Evolutionary conservation across 2,329 filamentous ascomycete genomes (phyloP).

Genomic region (Neofusicoccum kwambonambiense): DNA sequence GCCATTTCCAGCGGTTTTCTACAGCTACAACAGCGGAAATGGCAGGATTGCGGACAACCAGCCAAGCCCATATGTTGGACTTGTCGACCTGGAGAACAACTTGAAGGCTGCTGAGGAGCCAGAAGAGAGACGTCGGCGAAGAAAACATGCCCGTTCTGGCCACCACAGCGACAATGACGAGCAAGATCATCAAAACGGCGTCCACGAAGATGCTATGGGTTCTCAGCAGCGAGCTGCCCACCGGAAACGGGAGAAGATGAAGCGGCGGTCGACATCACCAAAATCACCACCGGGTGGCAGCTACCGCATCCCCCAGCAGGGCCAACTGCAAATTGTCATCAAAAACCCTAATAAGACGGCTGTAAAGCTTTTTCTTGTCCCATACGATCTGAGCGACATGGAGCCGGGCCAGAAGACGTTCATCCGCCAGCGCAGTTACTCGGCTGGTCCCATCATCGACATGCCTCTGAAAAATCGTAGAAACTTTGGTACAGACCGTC

Average conservation of each 20-base stretch:
- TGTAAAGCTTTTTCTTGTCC: slow-evolving; percentile 91
- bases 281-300: slow-evolving; percentile 75
- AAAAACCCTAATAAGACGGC: slow-evolving; percentile 99
- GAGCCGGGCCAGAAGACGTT: slow-evolving; percentile 93
- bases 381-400: slow-evolving; percentile 91
- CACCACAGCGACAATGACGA: slow-evolving; percentile 32
- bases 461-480: slow-evolving; percentile 53
- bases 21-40: slow-evolving; percentile 78
- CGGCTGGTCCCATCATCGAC: slow-evolving; percentile 74
- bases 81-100: slow-evolving; percentile 85
- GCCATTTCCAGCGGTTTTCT: slow-evolving; percentile 92
- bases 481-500: slow-evolving; percentile 53
- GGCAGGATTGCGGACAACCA: slow-evolving; percentile 72
- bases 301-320: slow-evolving; percentile 90
- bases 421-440: slow-evolving; percentile 90
- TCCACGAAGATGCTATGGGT: background rate
- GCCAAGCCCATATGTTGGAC: slow-evolving; percentile 92
- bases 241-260: slow-evolving; percentile 53
- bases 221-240: slow-evolving; percentile 37
- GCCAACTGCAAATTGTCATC: slow-evolving; percentile 93
- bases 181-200: slow-evolving; percentile 21
- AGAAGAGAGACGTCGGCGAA: slow-evolving; percentile 42
- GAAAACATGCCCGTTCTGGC: slow-evolving; percentile 28
- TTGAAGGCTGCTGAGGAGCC: slow-evolving; percentile 55
- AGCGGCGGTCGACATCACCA: slow-evolving; percentile 55